Conservation (phyloP, 2,329 filamentous ascomycete genomes). For the Ceratocystiopsis brevicomis region DNA sequence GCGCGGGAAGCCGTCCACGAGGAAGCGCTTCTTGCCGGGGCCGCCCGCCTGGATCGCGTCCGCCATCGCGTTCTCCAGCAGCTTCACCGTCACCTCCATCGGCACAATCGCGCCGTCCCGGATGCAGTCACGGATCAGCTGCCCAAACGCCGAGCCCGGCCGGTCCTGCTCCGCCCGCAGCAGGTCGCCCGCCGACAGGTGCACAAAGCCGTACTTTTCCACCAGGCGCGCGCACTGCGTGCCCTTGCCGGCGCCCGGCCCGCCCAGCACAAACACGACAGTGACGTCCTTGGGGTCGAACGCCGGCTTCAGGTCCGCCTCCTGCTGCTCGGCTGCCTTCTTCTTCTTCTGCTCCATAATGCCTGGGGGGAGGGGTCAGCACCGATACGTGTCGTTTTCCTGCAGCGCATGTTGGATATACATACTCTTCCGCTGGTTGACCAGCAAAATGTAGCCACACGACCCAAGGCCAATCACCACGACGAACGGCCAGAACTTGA, state of each 20-base stretch:
- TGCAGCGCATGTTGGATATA: slow-evolving; percentile 13
- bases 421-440: slow-evolving; percentile 21
- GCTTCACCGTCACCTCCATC: slow-evolving; percentile 92
- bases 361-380: not conserved
- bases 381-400: slow-evolving; percentile 11
- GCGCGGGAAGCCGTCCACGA: slow-evolving; percentile 70
- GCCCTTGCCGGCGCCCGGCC: slow-evolving; percentile 88
- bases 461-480: slow-evolving; percentile 28
- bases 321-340: slow-evolving; percentile 3
- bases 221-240: slow-evolving; percentile 88
- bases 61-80: slow-evolving; percentile 87
- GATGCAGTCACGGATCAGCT: slow-evolving; percentile 86
- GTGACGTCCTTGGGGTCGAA: slow-evolving; percentile 64
- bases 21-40: slow-evolving; percentile 37
- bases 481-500: slow-evolving; percentile 43
- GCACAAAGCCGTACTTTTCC: slow-evolving; percentile 71
- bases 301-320: slow-evolving; percentile 33
- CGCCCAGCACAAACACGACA: slow-evolving; percentile 92
- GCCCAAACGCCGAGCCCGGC: slow-evolving; percentile 69
- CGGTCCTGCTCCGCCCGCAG: slow-evolving; percentile 86
- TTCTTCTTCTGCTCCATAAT: not conserved
- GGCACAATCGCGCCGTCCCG: slow-evolving; percentile 89
- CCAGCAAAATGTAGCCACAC: slow-evolving; percentile 30
- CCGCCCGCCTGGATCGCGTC: slow-evolving; percentile 32
- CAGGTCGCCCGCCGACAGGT: slow-evolving; percentile 84